Evolutionary conservation across 2,329 filamentous ascomycete species (phyloP), one percentile per base, ranked within the genome.

Genomic region (Pseudocercospora fijiensis): DNA sequence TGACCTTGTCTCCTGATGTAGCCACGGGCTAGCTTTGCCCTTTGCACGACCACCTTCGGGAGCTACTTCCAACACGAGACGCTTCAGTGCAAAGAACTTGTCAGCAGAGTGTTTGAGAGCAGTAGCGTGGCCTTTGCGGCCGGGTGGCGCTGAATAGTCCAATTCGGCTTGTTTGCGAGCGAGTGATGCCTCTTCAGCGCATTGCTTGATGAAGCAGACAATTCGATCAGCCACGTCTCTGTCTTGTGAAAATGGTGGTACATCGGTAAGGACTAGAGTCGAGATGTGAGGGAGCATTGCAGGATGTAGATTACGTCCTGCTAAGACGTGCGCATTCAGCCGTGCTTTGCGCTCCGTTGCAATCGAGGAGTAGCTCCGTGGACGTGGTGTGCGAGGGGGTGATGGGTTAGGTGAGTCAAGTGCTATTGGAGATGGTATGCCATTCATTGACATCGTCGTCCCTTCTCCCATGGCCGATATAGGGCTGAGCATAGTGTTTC

Each of bases 111-210:
- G 76, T 28, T 79, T 80, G 27, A 81, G 76, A 1, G 82, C 80
- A 22, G 83, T 81, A 43, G 77, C 75, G 7, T 78, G 76, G 7
- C 84, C 80, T 65, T 78, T 79, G 52, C 81, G 78, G 1, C 85
- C 85, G 2, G 85, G 85, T n/a, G 85, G 84, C 2, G 87, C 76
- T 0, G 82, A 80, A 68, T 87, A 88, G 58, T 85, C 83, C n/a
- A 82, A 80, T 37, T 75, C 76, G 2, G 85, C 84, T 68, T 83
- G 80, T 11, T 83, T 77, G 4, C 75, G 79, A 20, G 85, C 84
- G 9, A 86, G 79, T 10, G 79, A 72, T 0, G 80, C 74, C 75
- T 88, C 85, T 60, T 83, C 80, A 13, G 84, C 84, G 68, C 85
- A 87, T 49, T 82, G 79, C 58, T 78, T 81, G 65, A 88, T 82